Conservation (phyloP, 305 asterid species). For the Rubia occidens region DNA sequence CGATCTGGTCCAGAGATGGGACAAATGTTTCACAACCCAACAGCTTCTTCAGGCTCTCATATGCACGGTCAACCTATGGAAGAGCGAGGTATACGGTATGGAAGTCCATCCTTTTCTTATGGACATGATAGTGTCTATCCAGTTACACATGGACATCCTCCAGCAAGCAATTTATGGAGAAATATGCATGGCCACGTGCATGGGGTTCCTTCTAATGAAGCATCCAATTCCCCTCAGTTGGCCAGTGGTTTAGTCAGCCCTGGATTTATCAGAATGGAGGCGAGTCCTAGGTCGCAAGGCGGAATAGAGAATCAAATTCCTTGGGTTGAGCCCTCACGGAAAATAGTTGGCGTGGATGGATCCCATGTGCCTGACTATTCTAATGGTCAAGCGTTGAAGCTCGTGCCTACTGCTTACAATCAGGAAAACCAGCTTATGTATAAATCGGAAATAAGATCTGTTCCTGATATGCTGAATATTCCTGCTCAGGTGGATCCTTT, state of each 20-base stretch:
- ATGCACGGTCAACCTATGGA: constrained; percentile 48
- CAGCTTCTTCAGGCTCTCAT: constrained; percentile 44
- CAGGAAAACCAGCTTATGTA: constrained; percentile 34
- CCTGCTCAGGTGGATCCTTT: constrained; percentile 24
- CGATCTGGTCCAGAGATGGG: constrained; percentile 56
- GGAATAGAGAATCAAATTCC: constrained; percentile 50
- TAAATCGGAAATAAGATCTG: constrained; percentile 29
- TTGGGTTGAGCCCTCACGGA: constrained; percentile 60
- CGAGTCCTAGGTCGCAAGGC: constrained; percentile 44
- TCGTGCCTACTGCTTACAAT: constrained; percentile 30
- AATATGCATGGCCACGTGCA: constrained; percentile 55
- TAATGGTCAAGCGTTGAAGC: constrained; percentile 32
- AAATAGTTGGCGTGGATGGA: constrained; percentile 40
- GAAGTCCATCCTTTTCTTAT: constrained; percentile 44
- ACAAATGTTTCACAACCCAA: constrained; percentile 57
- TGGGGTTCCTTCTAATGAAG: constrained; percentile 46
- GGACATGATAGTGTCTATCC: constrained; percentile 56
- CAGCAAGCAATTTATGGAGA: constrained; percentile 60
- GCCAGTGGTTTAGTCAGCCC: constrained; percentile 50
- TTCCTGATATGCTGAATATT: constrained; percentile 26
- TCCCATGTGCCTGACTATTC: constrained; percentile 41
- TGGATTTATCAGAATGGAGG: constrained; percentile 47
- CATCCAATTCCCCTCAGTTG: constrained; percentile 43
- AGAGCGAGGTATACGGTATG: constrained; percentile 53
- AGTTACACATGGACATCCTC: constrained; percentile 53